A percentile compares a stretch with the other conserved stretches of the same genome.
Conservation (phyloP, 495 filamentous ascomycete genomes). For the Hypoxylon lienhwacheense region DNA sequence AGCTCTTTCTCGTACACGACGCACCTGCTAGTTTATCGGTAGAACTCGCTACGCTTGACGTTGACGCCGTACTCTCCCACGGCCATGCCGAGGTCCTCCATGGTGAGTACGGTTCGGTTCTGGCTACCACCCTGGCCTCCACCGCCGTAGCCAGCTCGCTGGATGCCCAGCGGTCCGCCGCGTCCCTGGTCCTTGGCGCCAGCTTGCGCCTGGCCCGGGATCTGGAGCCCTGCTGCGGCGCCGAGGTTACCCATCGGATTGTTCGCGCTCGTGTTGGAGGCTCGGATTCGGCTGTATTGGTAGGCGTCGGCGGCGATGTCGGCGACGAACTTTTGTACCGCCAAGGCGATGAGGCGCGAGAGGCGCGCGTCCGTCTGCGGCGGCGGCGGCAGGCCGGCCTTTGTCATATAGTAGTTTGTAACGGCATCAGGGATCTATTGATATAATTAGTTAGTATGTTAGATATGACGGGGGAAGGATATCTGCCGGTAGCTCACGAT, state of each 20-base stretch:
- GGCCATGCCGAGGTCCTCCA: constrained; percentile 98
- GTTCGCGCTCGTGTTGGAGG: constrained; percentile 81
- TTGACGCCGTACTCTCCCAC: constrained; percentile 97
- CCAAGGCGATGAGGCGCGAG: constrained; percentile 88
- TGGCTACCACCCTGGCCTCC: constrained; percentile 88
- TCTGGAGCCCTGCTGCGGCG: constrained; percentile 70
- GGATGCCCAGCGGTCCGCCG: constrained; percentile 76
- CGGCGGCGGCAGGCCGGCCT: constrained; percentile 87
- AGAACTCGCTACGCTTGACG: constrained; percentile 95
- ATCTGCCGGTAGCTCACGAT: constrained; percentile 66
- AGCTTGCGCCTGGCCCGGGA: constrained; percentile 60
- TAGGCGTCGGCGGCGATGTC: constrained; percentile 98
- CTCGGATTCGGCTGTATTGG: constrained; percentile 92
- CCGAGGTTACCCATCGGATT: constrained; percentile 87
- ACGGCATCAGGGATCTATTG: constrained; percentile 95
- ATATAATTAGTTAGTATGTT: constrained; percentile 10
- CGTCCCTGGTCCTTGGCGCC: constrained; percentile 59
- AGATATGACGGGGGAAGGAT: neutral
- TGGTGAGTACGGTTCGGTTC: constrained; percentile 92
- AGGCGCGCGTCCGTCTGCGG: constrained; percentile 84
- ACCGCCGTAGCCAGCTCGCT: constrained; percentile 88
- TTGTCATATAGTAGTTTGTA: constrained; percentile 95
- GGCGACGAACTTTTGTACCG: constrained; percentile 96
- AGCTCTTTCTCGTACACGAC: too few relatives aligned
- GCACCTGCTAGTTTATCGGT: constrained; percentile 60